phyloP scores from a whole-genome alignment of 306 rosid species.

The Amphicarpaea edgeworthii region DNA sequence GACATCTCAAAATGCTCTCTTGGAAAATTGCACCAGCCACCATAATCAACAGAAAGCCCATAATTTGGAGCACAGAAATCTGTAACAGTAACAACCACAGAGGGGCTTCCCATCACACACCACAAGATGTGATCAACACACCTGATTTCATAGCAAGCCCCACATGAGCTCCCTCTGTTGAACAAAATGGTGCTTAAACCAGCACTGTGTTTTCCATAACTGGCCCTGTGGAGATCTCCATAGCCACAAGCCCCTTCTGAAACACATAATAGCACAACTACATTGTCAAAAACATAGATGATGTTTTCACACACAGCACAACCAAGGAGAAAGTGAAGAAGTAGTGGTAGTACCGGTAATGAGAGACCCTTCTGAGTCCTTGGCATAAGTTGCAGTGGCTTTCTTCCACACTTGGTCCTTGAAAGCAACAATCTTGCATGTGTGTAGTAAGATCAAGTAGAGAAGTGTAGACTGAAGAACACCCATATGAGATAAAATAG shows the following conservation, averaged over 20 bases:
- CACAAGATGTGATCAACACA: constrained; percentile 95
- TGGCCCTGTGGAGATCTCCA: constrained; percentile 87
- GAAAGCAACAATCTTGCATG: constrained; percentile 51
- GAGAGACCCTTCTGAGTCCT: constrained; percentile 80
- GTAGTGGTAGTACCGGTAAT: constrained; percentile 79
- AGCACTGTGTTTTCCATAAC: constrained; percentile 82
- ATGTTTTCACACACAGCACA: constrained; percentile 10
- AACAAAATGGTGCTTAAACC: constrained; percentile 90
- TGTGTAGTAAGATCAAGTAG: constrained; percentile 59
- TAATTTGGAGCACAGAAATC: constrained; percentile 96
- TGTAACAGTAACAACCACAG: constrained; percentile 84
- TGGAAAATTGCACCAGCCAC: constrained; percentile 99
- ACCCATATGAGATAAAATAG: constrained; percentile 66
- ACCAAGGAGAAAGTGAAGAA: constrained; percentile 48
- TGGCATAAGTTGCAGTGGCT: constrained; percentile 88
- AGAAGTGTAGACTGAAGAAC: constrained; percentile 61
- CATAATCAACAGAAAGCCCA: constrained; percentile 89
- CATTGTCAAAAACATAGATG: constrained; percentile 35
- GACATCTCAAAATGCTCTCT: constrained; percentile 95
- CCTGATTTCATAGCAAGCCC: constrained; percentile 93
- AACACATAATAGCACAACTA: constrained; percentile 46
- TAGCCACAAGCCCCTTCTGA: constrained; percentile 99
- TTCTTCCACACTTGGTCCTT: constrained; percentile 75
- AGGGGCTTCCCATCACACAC: constrained; percentile 92
- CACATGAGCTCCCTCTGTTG: constrained; percentile 86